Base-by-base conservation (phyloP, 257 asterid species). In the Forsythia viridissima region DNA sequence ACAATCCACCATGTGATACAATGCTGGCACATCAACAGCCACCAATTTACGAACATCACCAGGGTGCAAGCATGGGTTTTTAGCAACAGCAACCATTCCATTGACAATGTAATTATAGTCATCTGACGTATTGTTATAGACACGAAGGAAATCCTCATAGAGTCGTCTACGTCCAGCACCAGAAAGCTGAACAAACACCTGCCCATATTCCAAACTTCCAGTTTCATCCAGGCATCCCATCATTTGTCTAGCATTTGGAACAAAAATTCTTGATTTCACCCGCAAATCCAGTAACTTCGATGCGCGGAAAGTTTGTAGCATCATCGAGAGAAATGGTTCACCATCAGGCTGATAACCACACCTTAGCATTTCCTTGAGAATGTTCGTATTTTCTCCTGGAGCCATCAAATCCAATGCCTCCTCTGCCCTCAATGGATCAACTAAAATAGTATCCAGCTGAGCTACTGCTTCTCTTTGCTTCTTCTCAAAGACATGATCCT, bases 161-260 rank as follows among this genome's bases (percentile, higher is more conserved):
- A 83, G 77, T 74, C 44, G 76, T 74, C 90, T 77, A 38, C 48
- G 76, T 12, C 86, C 80, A 61, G 92, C 74, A 41, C 92, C 84
- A 36, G 97, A 88, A 79, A 73, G 77, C 77, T 88, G 94, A 77
- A 93, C 93, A 76, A 95, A 94, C 77, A 93, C 99, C 84, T 95
- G 82, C 0, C 99, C 99, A 79, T 95, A 95, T 70, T 90, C 88
- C 82, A 95, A 83, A 61, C 76, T 90, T 18, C 91, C 87, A 37
- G 97, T 86, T 85, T 95, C 98, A 70, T 95, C 99, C 43, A 95
- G 83, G 74, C 99, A 95, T 43, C 99, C 98, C 97, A 95, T 92
- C 99, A 93, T 87, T 39, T 87, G 76, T 77, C 97, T 89, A 52
- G 90, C 99, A 63, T 75, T n/a, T n/a, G 94, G 96, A 61, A 93